Base-by-base conservation (phyloP, 306 rosid species). In the Heteromeles arbutifolia region DNA sequence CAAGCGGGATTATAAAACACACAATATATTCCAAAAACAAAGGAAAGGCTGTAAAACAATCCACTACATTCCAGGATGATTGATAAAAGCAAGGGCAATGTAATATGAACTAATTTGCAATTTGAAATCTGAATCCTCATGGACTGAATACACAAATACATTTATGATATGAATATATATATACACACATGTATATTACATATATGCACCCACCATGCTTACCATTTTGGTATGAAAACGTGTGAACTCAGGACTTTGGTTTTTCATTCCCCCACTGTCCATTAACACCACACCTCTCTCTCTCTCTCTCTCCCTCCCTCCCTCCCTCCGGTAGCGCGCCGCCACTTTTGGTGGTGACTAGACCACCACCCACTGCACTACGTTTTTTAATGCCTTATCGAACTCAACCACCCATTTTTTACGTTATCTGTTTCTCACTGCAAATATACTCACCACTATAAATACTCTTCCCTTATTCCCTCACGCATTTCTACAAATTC, bases 11-110 rank as follows among this genome's bases (percentile, higher is more conserved):
- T 26, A 14, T 28, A 3, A 18, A 6, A 1, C 34, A 61, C 5
- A 29, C 2, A 1, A 17, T 28, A 64, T 7, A 58, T 39, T 73
- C 41, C 25, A 29, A 58, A 63, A 45, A 25, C 41, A 34, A 70
- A 2, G 8, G 31, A 2, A 6, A 18, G 59, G 31, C n/a, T 26
- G 69, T 59, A 74, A 61, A 61, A 69, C 77, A 61, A 74, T 21
- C 48, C 48, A 15, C 5, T 26, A 15, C 52, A 17, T 25, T 24
- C 44, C 44, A 26, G 24, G 31, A 26, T 61, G 59, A 62, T 62
- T 19, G 69, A 62, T 26, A 53, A 26, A 74, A 62, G 77, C 77
- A 74, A 74, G 3, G 77, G 32, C 77, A 74, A 74, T 19, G 67
- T 4, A 11, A 31, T n/a, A 31, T 26, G 8, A 6, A 41, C 41